Conservation (phyloP, 2,329 filamentous ascomycete species). For the Colletotrichum caudatum region DNA sequence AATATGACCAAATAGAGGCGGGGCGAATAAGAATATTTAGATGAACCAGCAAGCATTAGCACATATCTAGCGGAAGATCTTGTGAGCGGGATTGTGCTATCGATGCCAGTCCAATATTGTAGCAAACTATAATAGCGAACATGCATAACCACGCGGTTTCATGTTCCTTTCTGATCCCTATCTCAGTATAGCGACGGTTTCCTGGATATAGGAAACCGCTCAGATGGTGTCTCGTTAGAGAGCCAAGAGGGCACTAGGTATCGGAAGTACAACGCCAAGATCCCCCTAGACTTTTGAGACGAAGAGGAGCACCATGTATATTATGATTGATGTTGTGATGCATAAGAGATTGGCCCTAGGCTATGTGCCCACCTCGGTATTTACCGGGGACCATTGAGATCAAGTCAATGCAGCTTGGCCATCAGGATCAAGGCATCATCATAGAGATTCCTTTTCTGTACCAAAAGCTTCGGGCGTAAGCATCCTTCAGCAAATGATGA, state of each 20-base stretch:
- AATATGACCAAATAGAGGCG: neutral
- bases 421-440: neutral
- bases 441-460: neutral
- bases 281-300: neutral
- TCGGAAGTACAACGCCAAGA: neutral
- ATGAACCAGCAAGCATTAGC: neutral
- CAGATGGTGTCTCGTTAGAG: neutral
- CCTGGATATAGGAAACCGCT: neutral
- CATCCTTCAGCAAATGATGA: neutral
- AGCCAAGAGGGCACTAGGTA: neutral
- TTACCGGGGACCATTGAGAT: neutral
- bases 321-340: neutral
- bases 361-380: neutral
- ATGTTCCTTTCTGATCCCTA: neutral
- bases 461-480: neutral
- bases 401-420: neutral
- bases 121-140: neutral
- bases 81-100: neutral
- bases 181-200: neutral
- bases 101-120: neutral
- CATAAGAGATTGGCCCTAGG: neutral
- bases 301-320: neutral
- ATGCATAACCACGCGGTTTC: neutral
- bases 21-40: neutral
- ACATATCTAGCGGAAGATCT: neutral